phyloP scores from a whole-genome alignment of 345 rosid species.

The Brassica incana region DNA sequence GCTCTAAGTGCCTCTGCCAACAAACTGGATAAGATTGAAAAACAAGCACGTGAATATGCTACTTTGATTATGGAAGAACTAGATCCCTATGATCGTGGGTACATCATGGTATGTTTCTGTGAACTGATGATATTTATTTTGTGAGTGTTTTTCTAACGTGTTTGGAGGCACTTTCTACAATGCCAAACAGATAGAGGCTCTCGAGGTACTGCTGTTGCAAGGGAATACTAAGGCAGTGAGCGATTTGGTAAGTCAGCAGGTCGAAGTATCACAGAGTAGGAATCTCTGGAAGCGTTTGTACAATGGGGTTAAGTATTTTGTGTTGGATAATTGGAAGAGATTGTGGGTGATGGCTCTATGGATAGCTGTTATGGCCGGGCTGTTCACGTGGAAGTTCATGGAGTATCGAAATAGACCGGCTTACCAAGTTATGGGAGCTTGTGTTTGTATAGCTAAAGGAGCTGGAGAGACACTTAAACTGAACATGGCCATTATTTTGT shows the following conservation, averaged over 20 bases:
- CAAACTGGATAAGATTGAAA: slow-evolving; percentile 55
- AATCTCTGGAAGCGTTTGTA: slow-evolving; percentile 44
- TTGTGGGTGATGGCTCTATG: slow-evolving; percentile 70
- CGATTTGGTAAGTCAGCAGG: slow-evolving; percentile 48
- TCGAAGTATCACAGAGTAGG: slow-evolving; percentile 48
- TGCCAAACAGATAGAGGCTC: slow-evolving; percentile 53
- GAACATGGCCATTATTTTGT: slow-evolving; percentile 72
- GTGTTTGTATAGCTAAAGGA: slow-evolving; percentile 55
- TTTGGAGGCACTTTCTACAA: slow-evolving; percentile 28
- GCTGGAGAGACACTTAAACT: slow-evolving; percentile 72
- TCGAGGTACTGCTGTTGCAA: slow-evolving; percentile 64
- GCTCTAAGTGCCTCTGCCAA: slow-evolving; percentile 76
- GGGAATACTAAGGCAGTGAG: background rate
- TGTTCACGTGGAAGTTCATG: slow-evolving; percentile 62
- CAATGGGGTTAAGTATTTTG: slow-evolving; percentile 46
- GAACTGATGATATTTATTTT: slow-evolving; percentile 8
- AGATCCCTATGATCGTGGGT: slow-evolving; percentile 66
- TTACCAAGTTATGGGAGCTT: slow-evolving; percentile 39
- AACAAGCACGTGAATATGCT: slow-evolving; percentile 73
- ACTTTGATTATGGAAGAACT: slow-evolving; percentile 77
- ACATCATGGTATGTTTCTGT: slow-evolving; percentile 63
- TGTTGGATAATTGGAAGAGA: slow-evolving; percentile 74
- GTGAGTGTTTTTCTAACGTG: slow-evolving; percentile 24
- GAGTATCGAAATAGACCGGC: slow-evolving; percentile 52
- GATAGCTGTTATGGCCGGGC: slow-evolving; percentile 59